Base-by-base conservation (phyloP, 2,329 filamentous ascomycete genomes). In the Cladorrhinum sp. region DNA sequence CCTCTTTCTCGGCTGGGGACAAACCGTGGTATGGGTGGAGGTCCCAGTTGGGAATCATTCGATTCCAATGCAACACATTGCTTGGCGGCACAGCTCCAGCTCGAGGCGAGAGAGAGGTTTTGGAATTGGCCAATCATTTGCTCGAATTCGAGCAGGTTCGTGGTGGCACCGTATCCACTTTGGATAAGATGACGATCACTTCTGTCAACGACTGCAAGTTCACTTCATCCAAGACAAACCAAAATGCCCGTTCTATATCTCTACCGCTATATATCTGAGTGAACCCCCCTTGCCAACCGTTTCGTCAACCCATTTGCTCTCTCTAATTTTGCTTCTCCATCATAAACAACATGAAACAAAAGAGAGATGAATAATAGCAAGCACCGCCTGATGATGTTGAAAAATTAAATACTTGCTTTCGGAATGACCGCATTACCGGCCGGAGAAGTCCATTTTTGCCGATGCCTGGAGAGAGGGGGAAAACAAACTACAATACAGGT, bases 401-500 rank as follows among this genome's bases (percentile, higher is more conserved):
- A 46, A 46, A 46, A 20, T 26, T 54, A 53, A 53, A 36, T 33
- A 56, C 26, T 24, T 53, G 53, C 39, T 55, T 50, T 62, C 61
- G n/a, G 18, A 60, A 62, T 61, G 54, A 62, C 52, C 59, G n/a
- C n/a, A 23, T 46, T 26, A 54, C 61, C 55, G 57, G 46, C 63
- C 60, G 59, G 53, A 58, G 23, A 50, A 61, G 65, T 68, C 65
- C 66, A 64, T 68, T 18, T 42, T 67, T 65, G 60, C 62, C 64
- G 53, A 65, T 65, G 61, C 65, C 64, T 60, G 62, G 24, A 55
- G 50, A 54, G 60, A 46, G 42, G 42, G 60, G 58, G 57, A 63
- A 65, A 64, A 59, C 58, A 64, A 64, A 60, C 65, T 69, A 69
- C 62, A 68, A 65, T 69, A 69, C 66, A 69, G 60, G 60, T 66